Evolutionary conservation across 108 stramenopile genomes (phyloP).

Genomic region (Cyclotella sp.): DNA sequence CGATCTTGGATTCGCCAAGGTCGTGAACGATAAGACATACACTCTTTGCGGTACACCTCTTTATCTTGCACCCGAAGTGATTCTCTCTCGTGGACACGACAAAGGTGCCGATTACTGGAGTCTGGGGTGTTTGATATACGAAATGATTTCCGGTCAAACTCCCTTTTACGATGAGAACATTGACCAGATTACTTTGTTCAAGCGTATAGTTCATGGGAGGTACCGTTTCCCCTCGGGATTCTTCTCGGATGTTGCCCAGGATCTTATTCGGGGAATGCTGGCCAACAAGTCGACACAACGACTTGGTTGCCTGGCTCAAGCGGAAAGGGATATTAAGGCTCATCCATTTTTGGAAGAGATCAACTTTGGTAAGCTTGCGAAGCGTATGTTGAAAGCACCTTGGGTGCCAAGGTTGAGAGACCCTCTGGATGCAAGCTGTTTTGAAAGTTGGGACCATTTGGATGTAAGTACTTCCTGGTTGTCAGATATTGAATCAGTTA

Average conservation of each 20-base stretch:
- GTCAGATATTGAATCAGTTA: not conserved
- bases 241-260: conserved; percentile 53
- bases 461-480: conserved; percentile 29
- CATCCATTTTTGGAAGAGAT: conserved; percentile 81
- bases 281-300: conserved; percentile 58
- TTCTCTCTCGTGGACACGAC: conserved; percentile 69
- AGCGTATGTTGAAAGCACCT: conserved; percentile 82
- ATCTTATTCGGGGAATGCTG: conserved; percentile 63
- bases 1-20: conserved; percentile 93
- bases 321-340: conserved; percentile 63
- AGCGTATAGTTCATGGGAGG: conserved; percentile 77
- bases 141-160: conserved; percentile 81
- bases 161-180: conserved; percentile 82
- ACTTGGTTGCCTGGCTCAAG: conserved; percentile 66
- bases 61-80: conserved; percentile 87
- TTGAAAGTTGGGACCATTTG: conserved; percentile 74
- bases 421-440: conserved; percentile 78
- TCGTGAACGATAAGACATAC: conserved; percentile 85
- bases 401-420: conserved; percentile 86
- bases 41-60: conserved; percentile 97
- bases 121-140: conserved; percentile 87
- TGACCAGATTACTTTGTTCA: conserved; percentile 87
- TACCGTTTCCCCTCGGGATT: conserved; percentile 59
- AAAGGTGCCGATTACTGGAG: conserved; percentile 94
- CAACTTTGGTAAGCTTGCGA: conserved; percentile 68